Percentiles rank a stretch among this genome's conserved stretches.
phyloP scores from a whole-genome alignment of 768 basidiomycete genomes.

The Nidularia pulvinata region DNA sequence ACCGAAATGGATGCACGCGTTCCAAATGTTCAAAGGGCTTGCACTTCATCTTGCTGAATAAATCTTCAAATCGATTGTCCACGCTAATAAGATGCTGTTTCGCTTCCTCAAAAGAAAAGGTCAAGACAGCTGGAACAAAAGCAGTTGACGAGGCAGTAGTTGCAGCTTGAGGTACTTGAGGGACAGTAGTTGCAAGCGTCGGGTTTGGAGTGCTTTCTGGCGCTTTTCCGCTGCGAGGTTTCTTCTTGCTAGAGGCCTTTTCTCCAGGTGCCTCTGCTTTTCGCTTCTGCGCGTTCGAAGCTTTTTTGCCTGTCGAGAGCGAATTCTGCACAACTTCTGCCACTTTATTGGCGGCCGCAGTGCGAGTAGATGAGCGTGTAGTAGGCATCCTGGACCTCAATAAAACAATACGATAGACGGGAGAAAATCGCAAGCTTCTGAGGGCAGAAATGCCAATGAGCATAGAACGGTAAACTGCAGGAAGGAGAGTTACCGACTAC shows the following conservation, averaged over 20 bases:
- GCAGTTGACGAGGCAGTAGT: conserved; percentile 13
- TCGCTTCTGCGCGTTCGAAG: too few relatives aligned
- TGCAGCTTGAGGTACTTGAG: conserved; percentile 1
- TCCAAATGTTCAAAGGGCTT: conserved; percentile 78
- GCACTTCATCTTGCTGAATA: conserved; percentile 69
- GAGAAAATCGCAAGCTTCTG: too few relatives aligned
- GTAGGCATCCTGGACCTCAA: neutral
- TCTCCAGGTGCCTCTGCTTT: too few relatives aligned
- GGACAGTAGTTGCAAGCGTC: conserved; percentile 5
- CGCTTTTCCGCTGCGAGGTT: too few relatives aligned
- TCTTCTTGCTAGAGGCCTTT: too few relatives aligned
- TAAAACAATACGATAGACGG: neutral
- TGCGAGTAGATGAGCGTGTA: neutral
- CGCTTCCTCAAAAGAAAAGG: conserved; percentile 79
- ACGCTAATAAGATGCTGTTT: conserved; percentile 65
- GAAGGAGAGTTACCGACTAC: too few relatives aligned
- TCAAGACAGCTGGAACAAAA: conserved; percentile 68
- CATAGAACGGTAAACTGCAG: too few relatives aligned
- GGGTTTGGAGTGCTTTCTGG: neutral
- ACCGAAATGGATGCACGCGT: conserved; percentile 84
- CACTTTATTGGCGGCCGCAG: too few relatives aligned
- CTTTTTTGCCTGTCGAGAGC: too few relatives aligned
- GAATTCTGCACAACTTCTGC: too few relatives aligned
- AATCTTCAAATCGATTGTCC: conserved; percentile 69
- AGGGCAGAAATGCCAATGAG: too few relatives aligned